Base-by-base conservation (phyloP, 768 basidiomycete genomes). In the Mycena floridula region DNA sequence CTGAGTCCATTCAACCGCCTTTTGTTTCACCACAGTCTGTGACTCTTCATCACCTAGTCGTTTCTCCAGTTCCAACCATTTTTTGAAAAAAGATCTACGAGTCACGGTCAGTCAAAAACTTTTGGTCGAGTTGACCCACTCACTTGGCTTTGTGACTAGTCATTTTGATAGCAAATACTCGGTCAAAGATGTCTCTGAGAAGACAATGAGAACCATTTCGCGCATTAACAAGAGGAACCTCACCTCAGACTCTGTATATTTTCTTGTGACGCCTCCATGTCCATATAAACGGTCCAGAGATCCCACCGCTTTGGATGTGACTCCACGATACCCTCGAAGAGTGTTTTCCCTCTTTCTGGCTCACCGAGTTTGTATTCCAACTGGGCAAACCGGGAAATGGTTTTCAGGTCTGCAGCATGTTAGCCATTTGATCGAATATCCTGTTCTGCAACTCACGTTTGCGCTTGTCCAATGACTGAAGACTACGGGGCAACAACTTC, bases 121-220 rank as follows among this genome's bases (percentile, higher is more conserved):
- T 37, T 16, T 23, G 25, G 36, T 37, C 32, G 36, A 24, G 37
- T 26, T 3, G 23, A 35, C 44, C 20, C n/a, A 74, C 83, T 57
- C 58, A 94, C 90, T 96, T 97, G 18, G 94, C 94, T 66, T 94
- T 95, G 60, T 92, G 88, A 56, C 82, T 89, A 11, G 92, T 95
- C 75, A 96, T 85, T 59, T 96, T 97, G 20, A 82, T 70, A 8
- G 78, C 64, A 8, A 98, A 67, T 8, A 91, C 79, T 13, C 95
- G 85, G 46, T 85, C 81, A 54, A 98, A 93, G n/a, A 98, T 59
- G 47, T 82, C 86, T 48, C 94, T 90, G 54, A 3, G n/a, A 6
- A 25, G 35, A 26, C 36, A 20, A 13, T 24, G 3, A 43, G 39
- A 32, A 47, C 32, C 4, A 16, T 23, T 41, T 40, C 35, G 15